Evolutionary conservation across 768 basidiomycete genomes (phyloP).

Genomic region (Phlebiopsis flavidoalba): DNA sequence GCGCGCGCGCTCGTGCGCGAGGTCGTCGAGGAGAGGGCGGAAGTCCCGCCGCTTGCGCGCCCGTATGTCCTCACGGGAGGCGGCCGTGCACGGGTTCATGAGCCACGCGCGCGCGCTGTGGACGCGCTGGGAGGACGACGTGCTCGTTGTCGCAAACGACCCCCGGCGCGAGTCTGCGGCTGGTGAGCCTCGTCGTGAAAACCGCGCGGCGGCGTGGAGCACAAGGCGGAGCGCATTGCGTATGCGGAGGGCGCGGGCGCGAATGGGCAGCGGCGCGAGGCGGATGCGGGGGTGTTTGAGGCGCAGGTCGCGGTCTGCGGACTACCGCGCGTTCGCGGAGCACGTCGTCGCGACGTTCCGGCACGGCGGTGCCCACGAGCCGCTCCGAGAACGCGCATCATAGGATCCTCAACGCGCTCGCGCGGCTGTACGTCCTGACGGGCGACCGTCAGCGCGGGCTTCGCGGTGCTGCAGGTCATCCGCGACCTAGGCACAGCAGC

Average conservation of each 20-base stretch:
- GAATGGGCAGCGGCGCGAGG: neutral
- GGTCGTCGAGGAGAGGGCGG: constrained; percentile 35
- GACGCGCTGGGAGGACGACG: constrained; percentile 38
- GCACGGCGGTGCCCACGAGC: constrained; percentile 34
- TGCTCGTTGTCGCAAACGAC: constrained; percentile 39
- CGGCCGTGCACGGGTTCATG: constrained; percentile 44
- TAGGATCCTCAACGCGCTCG: constrained; percentile 51
- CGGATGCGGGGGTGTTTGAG: too few species aligned
- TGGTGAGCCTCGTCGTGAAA: constrained; percentile 45
- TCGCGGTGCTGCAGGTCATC: constrained; percentile 42
- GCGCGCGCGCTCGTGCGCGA: constrained; percentile 47
- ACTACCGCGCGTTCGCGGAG: constrained; percentile 34
- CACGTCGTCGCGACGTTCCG: constrained; percentile 43
- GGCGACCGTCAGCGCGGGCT: constrained; percentile 42
- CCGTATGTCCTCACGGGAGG: constrained; percentile 42
- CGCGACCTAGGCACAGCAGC: constrained; percentile 41
- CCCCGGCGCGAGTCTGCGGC: constrained; percentile 40
- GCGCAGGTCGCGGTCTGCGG: constrained; percentile 21
- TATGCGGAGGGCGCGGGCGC: neutral
- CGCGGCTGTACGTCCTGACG: constrained; percentile 56
- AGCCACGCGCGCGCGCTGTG: constrained; percentile 48
- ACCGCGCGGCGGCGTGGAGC: constrained; percentile 11
- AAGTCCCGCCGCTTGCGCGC: constrained; percentile 41
- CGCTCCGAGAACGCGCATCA: constrained; percentile 45
- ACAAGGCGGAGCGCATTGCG: neutral